Evolutionary conservation across 768 basidiomycete genomes (phyloP).

Genomic region (Mrakia frigida): DNA sequence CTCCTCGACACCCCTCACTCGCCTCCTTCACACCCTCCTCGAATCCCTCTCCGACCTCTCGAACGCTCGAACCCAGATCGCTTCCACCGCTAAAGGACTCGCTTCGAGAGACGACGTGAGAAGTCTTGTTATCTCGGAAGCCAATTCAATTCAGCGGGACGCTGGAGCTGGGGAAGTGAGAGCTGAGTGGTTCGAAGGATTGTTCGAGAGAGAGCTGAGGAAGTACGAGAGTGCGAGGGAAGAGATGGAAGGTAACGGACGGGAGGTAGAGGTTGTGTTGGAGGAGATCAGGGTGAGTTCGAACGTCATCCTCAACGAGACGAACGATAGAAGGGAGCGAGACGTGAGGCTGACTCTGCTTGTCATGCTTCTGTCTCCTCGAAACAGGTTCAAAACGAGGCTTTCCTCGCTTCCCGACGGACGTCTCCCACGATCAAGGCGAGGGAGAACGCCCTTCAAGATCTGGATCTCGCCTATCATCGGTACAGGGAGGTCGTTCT

Average conservation of each 20-base stretch:
- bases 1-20: slow-evolving; percentile 47
- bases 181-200: slow-evolving; percentile 81
- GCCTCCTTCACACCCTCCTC: slow-evolving; percentile 64
- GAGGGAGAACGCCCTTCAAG: slow-evolving; percentile 73
- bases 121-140: slow-evolving; percentile 60
- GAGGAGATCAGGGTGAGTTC: slow-evolving; percentile 60
- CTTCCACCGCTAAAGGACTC: slow-evolving; percentile 60
- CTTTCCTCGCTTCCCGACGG: slow-evolving; percentile 68
- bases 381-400: slow-evolving; percentile 58
- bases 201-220: slow-evolving; percentile 67
- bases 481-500: slow-evolving; percentile 78
- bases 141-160: slow-evolving; percentile 59
- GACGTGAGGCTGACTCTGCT: background rate
- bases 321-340: no score
- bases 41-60: slow-evolving; percentile 74
- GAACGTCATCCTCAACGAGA: background rate
- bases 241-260: slow-evolving; percentile 55
- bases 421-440: slow-evolving; percentile 72
- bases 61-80: slow-evolving; percentile 57
- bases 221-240: slow-evolving; percentile 68
- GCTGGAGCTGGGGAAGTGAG: slow-evolving; percentile 54
- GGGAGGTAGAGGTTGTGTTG: slow-evolving; percentile 63
- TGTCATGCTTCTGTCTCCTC: background rate
- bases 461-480: slow-evolving; percentile 75
- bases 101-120: slow-evolving; percentile 69